Evolutionary conservation across 371 early-diverging fungal genomes (phyloP).

Genomic region (Nematocida sp.): DNA sequence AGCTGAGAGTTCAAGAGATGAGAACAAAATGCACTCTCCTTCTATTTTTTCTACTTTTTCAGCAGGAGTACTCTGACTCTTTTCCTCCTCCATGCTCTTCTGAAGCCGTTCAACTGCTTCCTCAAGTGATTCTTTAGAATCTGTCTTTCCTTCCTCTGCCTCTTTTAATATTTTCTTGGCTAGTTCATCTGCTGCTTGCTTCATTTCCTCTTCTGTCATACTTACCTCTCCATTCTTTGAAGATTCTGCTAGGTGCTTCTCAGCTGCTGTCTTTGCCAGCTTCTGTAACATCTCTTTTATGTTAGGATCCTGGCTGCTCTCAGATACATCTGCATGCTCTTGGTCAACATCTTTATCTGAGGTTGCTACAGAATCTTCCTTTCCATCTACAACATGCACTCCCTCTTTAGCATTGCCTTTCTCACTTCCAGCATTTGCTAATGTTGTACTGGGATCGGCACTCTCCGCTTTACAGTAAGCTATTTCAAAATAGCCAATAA

Average conservation of each 20-base stretch:
- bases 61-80: not conserved
- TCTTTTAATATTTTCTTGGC: slow-evolving; percentile 8
- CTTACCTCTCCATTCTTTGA: not conserved
- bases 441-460: not conserved
- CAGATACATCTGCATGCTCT: not conserved
- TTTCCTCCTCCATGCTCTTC: not conserved
- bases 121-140: not conserved
- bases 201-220: not conserved
- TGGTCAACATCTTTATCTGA: not conserved
- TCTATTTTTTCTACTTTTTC: not conserved
- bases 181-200: not conserved
- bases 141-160: slow-evolving; percentile 2
- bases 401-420: not conserved
- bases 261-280: slow-evolving; percentile 1
- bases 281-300: not conserved
- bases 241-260: not conserved
- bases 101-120: not conserved
- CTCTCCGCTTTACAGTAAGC: not conserved
- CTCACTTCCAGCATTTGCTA: not conserved
- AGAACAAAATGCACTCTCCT: slow-evolving; percentile 29
- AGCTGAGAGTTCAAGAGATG: not conserved
- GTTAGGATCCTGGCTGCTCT: not conserved
- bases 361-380: not conserved
- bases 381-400: not conserved
- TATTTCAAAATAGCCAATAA: not conserved